Base-by-base conservation (phyloP, 2,329 filamentous ascomycete species). In the Penicillium sp. region DNA sequence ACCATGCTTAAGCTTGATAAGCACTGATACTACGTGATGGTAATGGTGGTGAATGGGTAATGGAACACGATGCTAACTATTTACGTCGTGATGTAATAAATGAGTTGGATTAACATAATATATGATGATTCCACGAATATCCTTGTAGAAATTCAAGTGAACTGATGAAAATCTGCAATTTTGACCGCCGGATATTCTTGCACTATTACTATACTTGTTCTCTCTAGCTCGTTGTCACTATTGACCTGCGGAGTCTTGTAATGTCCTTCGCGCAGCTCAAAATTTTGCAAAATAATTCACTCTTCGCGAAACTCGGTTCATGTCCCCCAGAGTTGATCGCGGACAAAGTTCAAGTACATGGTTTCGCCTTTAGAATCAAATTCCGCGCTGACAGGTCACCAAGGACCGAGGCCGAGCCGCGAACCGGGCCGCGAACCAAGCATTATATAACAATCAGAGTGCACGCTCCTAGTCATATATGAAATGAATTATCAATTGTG, bases 11-110 rank as follows among this genome's bases (percentile, higher is more conserved):
- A 33, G 28, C 28, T 48, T 48, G 25, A 35, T 33, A n/a, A 53
- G 37, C 25, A 13, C 19, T 53, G 19, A 40, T n/a, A 28, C 22
- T 22, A 25, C 13, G 6, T 4, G 33, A 16, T 37, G 35, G n/a
- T 13, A 25, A 40, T 53, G 33, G 19, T 37, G 51, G 14, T 53
- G 22, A 40, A 52, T 8, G 13, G 51, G 51, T 53, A n/a, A 53
- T 53, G 51, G 51, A 14, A 38, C 26, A 53, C 51, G 35, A 53
- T 53, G 51, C n/a, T 53, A 40, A 26, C 28, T 38, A 40, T 19
- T 40, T 53, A 53, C 51, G 33, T 53, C 51, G 51, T 53, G 33
- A 53, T 40, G 51, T 38, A 53, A 40, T 53, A 14, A 26, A 52
- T 40, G 37, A 53, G 19, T 53, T 38, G 4, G 19, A 16, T 25